Percentiles rank a stretch among this genome's conserved stretches.
These are phyloP conservation scores for Zygoascus flipseniorum DNA, from an alignment of 805 yeast species.

Conservation along the genomic window DNA sequence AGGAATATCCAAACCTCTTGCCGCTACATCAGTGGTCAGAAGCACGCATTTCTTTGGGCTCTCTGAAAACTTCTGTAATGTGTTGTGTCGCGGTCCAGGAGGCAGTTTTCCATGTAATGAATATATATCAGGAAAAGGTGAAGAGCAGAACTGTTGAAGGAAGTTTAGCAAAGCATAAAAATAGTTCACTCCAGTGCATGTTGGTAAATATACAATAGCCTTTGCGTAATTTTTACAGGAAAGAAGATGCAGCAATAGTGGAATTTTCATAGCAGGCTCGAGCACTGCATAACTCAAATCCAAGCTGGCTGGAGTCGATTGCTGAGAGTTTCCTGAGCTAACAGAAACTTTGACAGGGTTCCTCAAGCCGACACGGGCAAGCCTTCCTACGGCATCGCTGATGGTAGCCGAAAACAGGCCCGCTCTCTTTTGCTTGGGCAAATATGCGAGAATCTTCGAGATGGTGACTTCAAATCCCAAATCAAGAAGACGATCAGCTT, in stretches of 20 bases:
- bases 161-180: conserved; percentile 51
- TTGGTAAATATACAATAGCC: conserved; percentile 86
- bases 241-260: conserved; percentile 47
- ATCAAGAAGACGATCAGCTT: conserved; percentile 41
- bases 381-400: conserved; percentile 65
- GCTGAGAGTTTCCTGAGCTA: conserved; percentile 31
- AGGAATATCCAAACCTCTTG: conserved; percentile 92
- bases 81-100: conserved; percentile 69
- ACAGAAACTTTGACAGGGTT: conserved; percentile 88
- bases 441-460: conserved; percentile 50
- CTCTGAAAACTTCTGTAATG: conserved; percentile 53
- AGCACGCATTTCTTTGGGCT: conserved; percentile 46
- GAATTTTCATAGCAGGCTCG: conserved; percentile 53
- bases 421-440: conserved; percentile 89
- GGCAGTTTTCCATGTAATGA: conserved; percentile 88
- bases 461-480: conserved; percentile 64
- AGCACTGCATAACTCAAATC: conserved; percentile 52
- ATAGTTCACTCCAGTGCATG: conserved; percentile 75
- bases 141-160: conserved; percentile 25
- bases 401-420: conserved; percentile 94
- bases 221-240: conserved; percentile 54
- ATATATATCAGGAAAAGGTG: conserved; percentile 37
- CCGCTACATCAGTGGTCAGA: conserved; percentile 96
- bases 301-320: conserved; percentile 52
- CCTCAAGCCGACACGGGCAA: conserved; percentile 82